A percentile compares a stretch with the other conserved stretches of the same genome.
phyloP scores from a whole-genome alignment of 2,329 filamentous ascomycete species.

The Aspergillus carbonarius region DNA sequence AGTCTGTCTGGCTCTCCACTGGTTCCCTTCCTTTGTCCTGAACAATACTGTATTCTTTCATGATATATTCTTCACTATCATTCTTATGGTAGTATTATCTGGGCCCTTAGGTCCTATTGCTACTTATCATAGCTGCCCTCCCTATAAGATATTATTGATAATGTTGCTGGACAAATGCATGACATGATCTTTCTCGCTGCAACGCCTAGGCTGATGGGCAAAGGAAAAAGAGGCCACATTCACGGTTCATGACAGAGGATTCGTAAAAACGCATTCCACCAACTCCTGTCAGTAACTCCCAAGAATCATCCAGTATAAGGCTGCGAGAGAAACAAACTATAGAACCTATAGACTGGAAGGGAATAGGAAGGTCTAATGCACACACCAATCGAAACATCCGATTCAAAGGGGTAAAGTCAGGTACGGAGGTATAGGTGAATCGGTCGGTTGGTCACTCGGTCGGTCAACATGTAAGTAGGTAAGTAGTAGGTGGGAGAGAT shows the following conservation, averaged over 20 bases:
- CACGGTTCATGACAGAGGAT: neutral
- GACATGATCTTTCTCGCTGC: neutral
- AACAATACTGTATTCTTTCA: slow-evolving; percentile 6
- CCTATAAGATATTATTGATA: neutral
- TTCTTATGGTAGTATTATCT: neutral
- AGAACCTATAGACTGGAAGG: neutral
- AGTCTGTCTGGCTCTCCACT: neutral
- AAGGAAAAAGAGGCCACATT: neutral
- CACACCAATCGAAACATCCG: neutral
- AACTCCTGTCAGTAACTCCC: neutral
- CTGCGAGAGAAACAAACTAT: neutral
- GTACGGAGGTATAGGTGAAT: neutral
- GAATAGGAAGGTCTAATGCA: neutral
- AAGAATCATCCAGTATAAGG: neutral
- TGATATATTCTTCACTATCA: slow-evolving; percentile 13
- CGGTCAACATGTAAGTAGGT: neutral
- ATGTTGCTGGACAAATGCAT: neutral
- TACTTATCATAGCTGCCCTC: neutral
- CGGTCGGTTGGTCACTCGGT: neutral
- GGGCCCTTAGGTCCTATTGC: neutral
- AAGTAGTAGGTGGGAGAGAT: neutral
- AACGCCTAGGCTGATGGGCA: neutral
- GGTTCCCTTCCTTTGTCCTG: neutral
- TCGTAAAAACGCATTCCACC: neutral
- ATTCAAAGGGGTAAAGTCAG: neutral